Conservation (phyloP, 345 rosid genomes). For the Populus euphratica region DNA sequence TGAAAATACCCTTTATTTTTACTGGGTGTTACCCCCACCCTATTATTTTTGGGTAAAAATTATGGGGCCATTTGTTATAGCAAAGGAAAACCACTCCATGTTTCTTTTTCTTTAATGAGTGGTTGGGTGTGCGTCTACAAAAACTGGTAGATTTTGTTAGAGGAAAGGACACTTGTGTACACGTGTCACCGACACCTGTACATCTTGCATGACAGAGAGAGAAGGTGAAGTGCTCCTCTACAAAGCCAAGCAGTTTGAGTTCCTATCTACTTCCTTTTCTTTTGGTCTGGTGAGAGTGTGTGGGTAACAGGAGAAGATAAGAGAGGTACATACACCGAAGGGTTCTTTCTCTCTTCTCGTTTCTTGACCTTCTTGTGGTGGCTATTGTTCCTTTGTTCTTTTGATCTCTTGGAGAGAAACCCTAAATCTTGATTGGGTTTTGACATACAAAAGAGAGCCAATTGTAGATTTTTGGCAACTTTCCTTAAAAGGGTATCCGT, state of each 20-base stretch:
- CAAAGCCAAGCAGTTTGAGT: neutral
- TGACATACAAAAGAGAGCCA: conserved; percentile 9
- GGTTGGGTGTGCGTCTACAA: neutral
- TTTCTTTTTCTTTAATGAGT: neutral
- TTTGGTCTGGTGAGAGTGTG: neutral
- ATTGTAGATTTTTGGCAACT: conserved; percentile 25
- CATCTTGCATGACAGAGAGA: conserved; percentile 45
- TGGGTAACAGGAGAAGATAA: neutral
- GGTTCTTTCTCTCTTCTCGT: neutral
- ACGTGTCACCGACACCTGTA: conserved; percentile 51
- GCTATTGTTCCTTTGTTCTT: neutral
- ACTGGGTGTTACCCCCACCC: neutral
- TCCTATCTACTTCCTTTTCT: neutral
- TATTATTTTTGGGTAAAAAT: neutral
- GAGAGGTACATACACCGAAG: neutral
- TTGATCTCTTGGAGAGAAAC: conserved; percentile 13
- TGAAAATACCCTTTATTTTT: too few species aligned
- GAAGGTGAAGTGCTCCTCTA: neutral
- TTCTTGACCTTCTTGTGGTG: neutral
- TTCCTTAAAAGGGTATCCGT: conserved; percentile 35
- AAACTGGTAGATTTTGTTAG: conserved; percentile 27
- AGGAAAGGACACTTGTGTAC: conserved; percentile 20
- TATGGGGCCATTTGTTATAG: neutral
- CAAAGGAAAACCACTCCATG: neutral
- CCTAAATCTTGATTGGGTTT: conserved; percentile 26